A percentile compares a stretch with the other conserved stretches of the same genome.
Conservation (phyloP, 1,284 basidiomycete genomes). For the Ganoderma lingzhi region DNA sequence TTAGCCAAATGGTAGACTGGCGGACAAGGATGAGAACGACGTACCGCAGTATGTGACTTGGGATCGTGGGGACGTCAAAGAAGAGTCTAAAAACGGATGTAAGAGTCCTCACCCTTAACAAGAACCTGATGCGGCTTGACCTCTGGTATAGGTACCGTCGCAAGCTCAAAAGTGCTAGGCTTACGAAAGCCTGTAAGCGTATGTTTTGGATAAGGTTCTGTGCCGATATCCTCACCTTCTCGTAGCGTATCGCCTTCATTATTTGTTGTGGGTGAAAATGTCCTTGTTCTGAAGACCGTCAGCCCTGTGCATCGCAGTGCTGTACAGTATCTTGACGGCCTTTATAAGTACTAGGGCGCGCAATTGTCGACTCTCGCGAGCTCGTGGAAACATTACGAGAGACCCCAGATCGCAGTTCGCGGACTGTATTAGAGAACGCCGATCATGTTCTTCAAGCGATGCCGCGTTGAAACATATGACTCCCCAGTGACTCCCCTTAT, state of each 20-base stretch:
- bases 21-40: not conserved
- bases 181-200: not conserved
- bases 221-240: constrained; percentile 32
- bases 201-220: not conserved
- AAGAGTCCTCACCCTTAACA: constrained; percentile 62
- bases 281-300: constrained; percentile 32
- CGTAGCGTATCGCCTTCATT: constrained; percentile 64
- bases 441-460: too few relatives aligned
- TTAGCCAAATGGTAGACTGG: not conserved
- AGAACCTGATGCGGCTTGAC: constrained; percentile 72
- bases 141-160: constrained; percentile 66
- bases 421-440: not conserved
- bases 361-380: not conserved
- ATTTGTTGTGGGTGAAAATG: not conserved
- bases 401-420: not conserved
- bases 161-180: constrained; percentile 71
- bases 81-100: not conserved
- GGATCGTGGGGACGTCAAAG: not conserved
- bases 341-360: not conserved
- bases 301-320: not conserved
- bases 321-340: not conserved
- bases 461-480: not conserved
- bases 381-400: not conserved
- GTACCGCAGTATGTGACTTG: not conserved
- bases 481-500: not conserved